Evolutionary conservation across 805 yeast genomes (phyloP), one percentile per base, ranked within the genome.

Genomic region (Yamadazyma nakazawae): DNA sequence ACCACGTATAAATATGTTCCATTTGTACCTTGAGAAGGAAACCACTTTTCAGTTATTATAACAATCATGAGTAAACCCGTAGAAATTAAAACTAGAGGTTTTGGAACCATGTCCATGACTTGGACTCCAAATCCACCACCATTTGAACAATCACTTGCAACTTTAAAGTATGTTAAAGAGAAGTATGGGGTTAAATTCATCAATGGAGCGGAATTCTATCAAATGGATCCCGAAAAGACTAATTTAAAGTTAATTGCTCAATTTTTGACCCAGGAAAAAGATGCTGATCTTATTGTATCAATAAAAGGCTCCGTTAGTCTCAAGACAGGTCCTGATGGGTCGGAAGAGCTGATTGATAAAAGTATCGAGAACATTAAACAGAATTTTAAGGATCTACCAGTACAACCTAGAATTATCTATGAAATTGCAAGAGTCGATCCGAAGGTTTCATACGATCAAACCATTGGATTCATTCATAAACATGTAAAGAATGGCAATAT

Each of bases 41-140:
- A 21, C 7, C 7, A 21, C 7, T 21, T 7, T 21, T 21, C 24
- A 21, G 7, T 21, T 21, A 21, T 21, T 5, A 5, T 7, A 21
- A 5, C 24, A 21, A 21, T 7, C 24, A 42, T 41, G 44, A n/a
- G 28, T 4, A n/a, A 17, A n/a, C 41, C 44, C 21, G 38, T 34
- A 26, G 54, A 56, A 56, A 34, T 45, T 18, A 32, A 26, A 5
- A 45, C 48, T 13, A 35, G 21, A 34, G 96, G 96, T 38, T 80
- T 78, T 54, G 96, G 96, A 36, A 74, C 88, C 52, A 88, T 89
- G 96, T 79, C 84, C 46, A 72, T 87, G 61, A 86, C 96, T 1
- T 81, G 88, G 88, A 74, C 75, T 31, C 78, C 83, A 0, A 60
- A 55, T 0, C 88, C 87, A 30, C 63, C 76, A 26, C 75, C 84